A percentile compares a stretch with the other conserved stretches of the same genome.
Conservation (phyloP, 2,329 filamentous ascomycete species). For the Pseudogymnoascus sp. region DNA sequence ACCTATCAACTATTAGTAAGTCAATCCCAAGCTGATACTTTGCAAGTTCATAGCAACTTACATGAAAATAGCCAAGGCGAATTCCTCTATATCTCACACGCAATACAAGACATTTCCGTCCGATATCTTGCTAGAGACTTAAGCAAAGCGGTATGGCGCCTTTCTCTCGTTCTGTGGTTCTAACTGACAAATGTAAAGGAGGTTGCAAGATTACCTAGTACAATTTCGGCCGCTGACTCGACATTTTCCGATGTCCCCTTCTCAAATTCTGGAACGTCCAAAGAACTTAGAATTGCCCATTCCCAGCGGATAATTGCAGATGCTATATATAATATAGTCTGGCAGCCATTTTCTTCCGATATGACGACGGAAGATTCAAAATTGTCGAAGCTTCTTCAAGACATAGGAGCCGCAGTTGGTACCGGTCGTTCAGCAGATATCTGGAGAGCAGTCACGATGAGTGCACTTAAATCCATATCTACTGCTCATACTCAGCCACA, state of each 20-base stretch:
- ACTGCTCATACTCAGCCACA: not conserved
- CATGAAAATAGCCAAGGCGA: not conserved
- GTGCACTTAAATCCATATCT: not conserved
- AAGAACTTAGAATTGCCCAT: not conserved
- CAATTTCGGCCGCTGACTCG: not conserved
- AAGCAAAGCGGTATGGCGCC: not conserved
- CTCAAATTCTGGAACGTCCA: not conserved
- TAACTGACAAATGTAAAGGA: not conserved
- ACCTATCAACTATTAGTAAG: slow-evolving; percentile 13
- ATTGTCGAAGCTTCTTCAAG: not conserved
- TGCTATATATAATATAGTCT: not conserved
- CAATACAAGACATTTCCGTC: not conserved
- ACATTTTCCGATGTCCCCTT: not conserved
- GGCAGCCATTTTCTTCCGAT: not conserved
- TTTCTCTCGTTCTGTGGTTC: not conserved
- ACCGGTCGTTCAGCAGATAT: not conserved
- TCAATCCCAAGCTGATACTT: not conserved
- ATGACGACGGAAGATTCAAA: not conserved
- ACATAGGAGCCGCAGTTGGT: not conserved
- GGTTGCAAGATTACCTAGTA: not conserved
- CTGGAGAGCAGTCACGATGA: not conserved
- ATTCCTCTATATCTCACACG: slow-evolving; percentile 12
- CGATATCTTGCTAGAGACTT: not conserved
- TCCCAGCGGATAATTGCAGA: not conserved
- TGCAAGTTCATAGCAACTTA: slow-evolving; percentile 9